Evolutionary conservation across 108 stramenopile genomes (phyloP), one percentile per base, ranked within the genome.

Genomic region (Bacterosira constricta): DNA sequence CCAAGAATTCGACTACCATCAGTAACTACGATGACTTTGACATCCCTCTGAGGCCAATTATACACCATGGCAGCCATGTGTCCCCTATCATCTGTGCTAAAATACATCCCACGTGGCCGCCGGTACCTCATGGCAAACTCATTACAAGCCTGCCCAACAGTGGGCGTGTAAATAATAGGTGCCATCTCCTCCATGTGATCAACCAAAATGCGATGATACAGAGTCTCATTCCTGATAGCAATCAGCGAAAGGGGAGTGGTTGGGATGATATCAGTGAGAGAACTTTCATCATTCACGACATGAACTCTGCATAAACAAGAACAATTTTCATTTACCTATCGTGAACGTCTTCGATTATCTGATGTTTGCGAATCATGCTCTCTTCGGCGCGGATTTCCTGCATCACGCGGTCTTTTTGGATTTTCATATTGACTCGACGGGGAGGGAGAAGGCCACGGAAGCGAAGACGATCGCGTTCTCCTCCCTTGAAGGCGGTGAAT

Each of bases 131-230:
- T 52, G 4, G 71, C 85, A 68, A 92, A 90, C 66, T 95, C 93
- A 69, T 90, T 88, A 63, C 99, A 99, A 27, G 96, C 98, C 82
- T 96, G 93, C 8, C 98, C 99, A 0, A 99, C 99, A 4, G 98
- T 98, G 27, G 99, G 99, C 2, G 99, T 99, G 89, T 99, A 99
- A 66, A 99, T 96, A 54, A 97, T 71, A 7, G 98, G 97, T 41
- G 96, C 96, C 86, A 97, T 86, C 82, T 98, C 97, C 46, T 92
- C 92, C 52, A 98, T 91, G 80, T 99, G 91, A 67, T 93, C 90
- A 10, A 95, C 88, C 47, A 99, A 83, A 15, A 98, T 69, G 0
- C 97, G 85, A 71, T 99, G 98, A 80, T 97, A 99, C 49, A 99
- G 81, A 21, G 97, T 97, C 75, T 98, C 98, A 84, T 99, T 98